Conservation (phyloP, 2,329 filamentous ascomycete genomes). For the Diplocarpon mali region DNA sequence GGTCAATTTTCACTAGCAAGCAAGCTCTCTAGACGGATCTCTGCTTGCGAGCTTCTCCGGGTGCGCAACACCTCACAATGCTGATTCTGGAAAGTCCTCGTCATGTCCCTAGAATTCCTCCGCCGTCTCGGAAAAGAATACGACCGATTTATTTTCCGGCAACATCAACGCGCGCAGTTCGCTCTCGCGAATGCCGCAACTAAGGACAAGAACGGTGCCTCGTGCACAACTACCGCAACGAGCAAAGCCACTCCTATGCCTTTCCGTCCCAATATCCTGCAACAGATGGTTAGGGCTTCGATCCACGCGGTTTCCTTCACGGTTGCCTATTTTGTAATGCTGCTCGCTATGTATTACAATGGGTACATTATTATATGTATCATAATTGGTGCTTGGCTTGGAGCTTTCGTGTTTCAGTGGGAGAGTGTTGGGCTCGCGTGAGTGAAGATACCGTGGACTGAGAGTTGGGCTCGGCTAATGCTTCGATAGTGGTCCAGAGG, state of each 20-base stretch:
- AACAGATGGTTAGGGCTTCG: conserved; percentile 56
- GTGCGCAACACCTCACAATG: too few relatives aligned
- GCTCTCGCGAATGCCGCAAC: not conserved
- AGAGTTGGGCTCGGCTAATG: not conserved
- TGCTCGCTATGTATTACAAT: conserved; percentile 52
- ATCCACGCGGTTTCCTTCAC: conserved; percentile 63
- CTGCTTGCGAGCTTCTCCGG: too few relatives aligned
- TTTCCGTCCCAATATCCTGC: conserved; percentile 47
- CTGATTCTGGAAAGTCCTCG: conserved; percentile 37
- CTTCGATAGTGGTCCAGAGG: conserved; percentile 9
- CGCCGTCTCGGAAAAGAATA: conserved; percentile 62
- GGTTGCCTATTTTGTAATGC: conserved; percentile 71
- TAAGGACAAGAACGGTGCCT: not conserved
- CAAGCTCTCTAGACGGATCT: too few relatives aligned
- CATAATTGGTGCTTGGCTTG: conserved; percentile 64
- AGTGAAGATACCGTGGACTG: not conserved
- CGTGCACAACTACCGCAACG: not conserved
- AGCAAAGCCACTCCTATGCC: not conserved
- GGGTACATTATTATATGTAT: conserved; percentile 75
- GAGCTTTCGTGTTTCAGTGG: conserved; percentile 65
- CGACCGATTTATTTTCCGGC: conserved; percentile 52
- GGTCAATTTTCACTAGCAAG: too few relatives aligned
- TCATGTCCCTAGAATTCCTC: conserved; percentile 60
- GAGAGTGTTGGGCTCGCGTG: conserved; percentile 35
- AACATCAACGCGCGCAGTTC: conserved; percentile 33